These are phyloP conservation scores for Helicocarpus griseus DNA, from an alignment of 2,329 filamentous ascomycete genomes.

Conservation along the genomic window DNA sequence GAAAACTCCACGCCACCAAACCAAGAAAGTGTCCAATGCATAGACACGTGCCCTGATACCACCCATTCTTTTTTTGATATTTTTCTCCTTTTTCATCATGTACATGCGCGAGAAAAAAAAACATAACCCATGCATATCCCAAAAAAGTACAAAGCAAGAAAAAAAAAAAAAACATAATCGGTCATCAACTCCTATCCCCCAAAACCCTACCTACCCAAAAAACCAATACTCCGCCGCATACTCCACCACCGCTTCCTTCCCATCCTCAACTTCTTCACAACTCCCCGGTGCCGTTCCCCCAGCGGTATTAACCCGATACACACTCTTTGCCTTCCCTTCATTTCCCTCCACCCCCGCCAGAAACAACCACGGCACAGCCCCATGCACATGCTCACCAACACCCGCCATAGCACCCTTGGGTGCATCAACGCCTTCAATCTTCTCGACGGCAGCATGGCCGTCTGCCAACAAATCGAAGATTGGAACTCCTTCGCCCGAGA, in stretches of 20 bases:
- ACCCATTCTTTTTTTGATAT: no score
- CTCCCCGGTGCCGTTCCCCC: slow-evolving; percentile 67
- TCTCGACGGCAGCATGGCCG: slow-evolving; percentile 53
- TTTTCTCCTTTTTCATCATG: no score
- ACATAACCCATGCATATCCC: no score
- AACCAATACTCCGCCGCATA: slow-evolving; percentile 78
- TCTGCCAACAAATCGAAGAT: slow-evolving; percentile 64
- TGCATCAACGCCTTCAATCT: slow-evolving; percentile 52
- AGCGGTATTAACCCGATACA: slow-evolving; percentile 77
- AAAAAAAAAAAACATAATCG: neutral
- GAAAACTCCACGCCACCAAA: no score
- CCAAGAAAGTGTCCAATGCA: no score
- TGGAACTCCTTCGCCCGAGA: slow-evolving; percentile 59
- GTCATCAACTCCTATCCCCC: neutral
- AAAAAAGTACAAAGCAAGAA: no score
- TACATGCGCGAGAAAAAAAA: no score
- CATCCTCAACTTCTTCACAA: slow-evolving; percentile 56
- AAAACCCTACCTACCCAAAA: slow-evolving; percentile 20
- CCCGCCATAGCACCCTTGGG: slow-evolving; percentile 54
- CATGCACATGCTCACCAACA: slow-evolving; percentile 47
- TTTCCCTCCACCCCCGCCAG: slow-evolving; percentile 46
- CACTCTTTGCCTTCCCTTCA: slow-evolving; percentile 58
- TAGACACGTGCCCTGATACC: no score
- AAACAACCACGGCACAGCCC: slow-evolving; percentile 72
- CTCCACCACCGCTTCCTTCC: slow-evolving; percentile 58